phyloP scores from a whole-genome alignment of 257 asterid genomes.

The Echium plantagineum region DNA sequence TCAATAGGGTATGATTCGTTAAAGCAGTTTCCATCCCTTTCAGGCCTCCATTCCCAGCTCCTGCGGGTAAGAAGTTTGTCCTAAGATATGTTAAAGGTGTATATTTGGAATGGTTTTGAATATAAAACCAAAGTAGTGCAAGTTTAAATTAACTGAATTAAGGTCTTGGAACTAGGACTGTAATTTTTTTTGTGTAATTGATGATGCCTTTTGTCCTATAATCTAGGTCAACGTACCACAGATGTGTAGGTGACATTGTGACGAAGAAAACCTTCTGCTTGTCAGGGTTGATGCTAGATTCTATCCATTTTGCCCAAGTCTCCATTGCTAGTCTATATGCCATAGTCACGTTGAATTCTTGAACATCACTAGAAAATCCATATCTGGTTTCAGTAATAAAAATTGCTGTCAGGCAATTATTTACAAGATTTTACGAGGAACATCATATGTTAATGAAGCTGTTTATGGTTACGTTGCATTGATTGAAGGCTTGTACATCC shows the following conservation, averaged over 20 bases:
- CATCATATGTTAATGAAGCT: not conserved
- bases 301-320: slow-evolving; percentile 80
- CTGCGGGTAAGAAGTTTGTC: slow-evolving; percentile 11
- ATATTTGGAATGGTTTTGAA: slow-evolving; percentile 3
- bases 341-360: slow-evolving; percentile 52
- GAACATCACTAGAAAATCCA: slow-evolving; percentile 40
- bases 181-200: no score
- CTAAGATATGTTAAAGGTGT: not conserved
- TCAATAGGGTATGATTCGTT: slow-evolving; percentile 54
- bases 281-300: slow-evolving; percentile 32
- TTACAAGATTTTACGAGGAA: not conserved
- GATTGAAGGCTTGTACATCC: slow-evolving; percentile 78
- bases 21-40: slow-evolving; percentile 73
- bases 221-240: slow-evolving; percentile 37
- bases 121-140: no score
- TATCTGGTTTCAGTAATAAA: slow-evolving; percentile 24
- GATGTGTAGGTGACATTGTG: slow-evolving; percentile 83
- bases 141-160: no score
- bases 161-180: no score
- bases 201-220: no score
- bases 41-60: slow-evolving; percentile 92
- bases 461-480: slow-evolving; percentile 52
- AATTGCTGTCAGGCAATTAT: not conserved
- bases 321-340: slow-evolving; percentile 74
- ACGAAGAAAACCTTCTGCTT: slow-evolving; percentile 58